phyloP scores from a whole-genome alignment of 1,139 yeast genomes.

The Nakaseomyces uthaithaninus region DNA sequence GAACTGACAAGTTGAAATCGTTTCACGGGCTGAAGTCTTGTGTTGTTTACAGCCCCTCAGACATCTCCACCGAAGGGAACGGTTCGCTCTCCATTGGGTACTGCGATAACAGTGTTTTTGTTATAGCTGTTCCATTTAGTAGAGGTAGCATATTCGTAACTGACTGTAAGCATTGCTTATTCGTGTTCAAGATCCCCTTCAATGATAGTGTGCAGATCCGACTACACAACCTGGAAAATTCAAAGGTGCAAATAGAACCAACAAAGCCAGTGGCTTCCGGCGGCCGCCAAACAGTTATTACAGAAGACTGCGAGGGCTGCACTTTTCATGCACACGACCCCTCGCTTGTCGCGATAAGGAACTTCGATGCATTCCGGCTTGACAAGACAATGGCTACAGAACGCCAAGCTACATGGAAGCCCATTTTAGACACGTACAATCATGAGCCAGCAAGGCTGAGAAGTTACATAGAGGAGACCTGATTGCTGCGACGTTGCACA shows the following conservation, averaged over 20 bases:
- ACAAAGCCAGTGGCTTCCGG: neutral
- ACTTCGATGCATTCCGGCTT: conserved; percentile 10
- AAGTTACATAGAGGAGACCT: no score
- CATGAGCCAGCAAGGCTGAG: no score
- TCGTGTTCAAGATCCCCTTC: conserved; percentile 12
- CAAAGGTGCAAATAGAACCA: conserved; percentile 14
- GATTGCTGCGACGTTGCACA: no score
- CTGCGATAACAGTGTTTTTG: conserved; percentile 2
- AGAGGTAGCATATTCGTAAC: conserved; percentile 21
- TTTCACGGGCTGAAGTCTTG: neutral
- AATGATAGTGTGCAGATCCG: conserved; percentile 19
- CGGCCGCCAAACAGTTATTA: conserved; percentile 16
- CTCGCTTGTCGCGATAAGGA: conserved; percentile 7
- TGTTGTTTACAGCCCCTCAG: neutral
- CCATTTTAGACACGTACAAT: no score
- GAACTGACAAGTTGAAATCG: neutral
- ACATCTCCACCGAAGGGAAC: neutral
- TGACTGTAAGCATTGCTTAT: conserved; percentile 12
- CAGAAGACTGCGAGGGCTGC: conserved; percentile 19
- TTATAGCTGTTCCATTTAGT: conserved; percentile 8
- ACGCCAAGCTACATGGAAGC: no score
- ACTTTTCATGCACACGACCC: conserved; percentile 13
- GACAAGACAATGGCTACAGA: no score
- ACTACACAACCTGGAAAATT: conserved; percentile 16
- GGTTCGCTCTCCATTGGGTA: conserved; percentile 2